A percentile compares a stretch with the other conserved stretches of the same genome.
These are phyloP conservation scores for Rhodotorula kratochvilovae DNA, from an alignment of 768 basidiomycete species.

Conservation along the genomic window DNA sequence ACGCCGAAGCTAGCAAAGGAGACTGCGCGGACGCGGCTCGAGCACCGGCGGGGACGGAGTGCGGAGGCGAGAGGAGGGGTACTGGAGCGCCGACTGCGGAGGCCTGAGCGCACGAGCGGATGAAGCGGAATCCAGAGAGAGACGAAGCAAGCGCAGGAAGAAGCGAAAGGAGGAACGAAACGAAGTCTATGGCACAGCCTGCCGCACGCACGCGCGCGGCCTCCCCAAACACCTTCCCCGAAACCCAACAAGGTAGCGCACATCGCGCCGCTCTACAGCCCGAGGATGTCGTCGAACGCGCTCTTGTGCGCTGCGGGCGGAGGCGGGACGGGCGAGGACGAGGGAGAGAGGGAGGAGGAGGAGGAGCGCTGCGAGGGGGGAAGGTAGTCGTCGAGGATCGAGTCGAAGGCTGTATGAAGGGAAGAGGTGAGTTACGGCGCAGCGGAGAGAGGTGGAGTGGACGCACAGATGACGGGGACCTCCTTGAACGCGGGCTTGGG, in stretches of 20 bases:
- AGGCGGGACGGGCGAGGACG: background rate
- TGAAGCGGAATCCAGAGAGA: no score
- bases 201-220: no score
- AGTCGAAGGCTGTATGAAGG: constrained; percentile 30
- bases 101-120: no score
- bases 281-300: constrained; percentile 26
- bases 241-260: background rate
- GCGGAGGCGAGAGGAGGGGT: no score
- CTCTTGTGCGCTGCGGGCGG: constrained; percentile 5
- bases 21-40: no score
- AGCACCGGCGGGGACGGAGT: no score
- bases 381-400: constrained; percentile 38
- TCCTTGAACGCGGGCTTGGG: constrained; percentile 5
- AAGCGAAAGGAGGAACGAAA: background rate
- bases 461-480: background rate
- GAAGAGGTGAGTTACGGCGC: background rate
- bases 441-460: background rate
- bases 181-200: background rate
- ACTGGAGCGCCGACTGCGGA: no score
- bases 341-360: background rate
- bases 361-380: constrained; percentile 17
- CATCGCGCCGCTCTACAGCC: background rate
- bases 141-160: no score
- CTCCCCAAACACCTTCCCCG: background rate
- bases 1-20: no score